Conservation (phyloP, 768 basidiomycete genomes). For the Mycena leptocephala region DNA sequence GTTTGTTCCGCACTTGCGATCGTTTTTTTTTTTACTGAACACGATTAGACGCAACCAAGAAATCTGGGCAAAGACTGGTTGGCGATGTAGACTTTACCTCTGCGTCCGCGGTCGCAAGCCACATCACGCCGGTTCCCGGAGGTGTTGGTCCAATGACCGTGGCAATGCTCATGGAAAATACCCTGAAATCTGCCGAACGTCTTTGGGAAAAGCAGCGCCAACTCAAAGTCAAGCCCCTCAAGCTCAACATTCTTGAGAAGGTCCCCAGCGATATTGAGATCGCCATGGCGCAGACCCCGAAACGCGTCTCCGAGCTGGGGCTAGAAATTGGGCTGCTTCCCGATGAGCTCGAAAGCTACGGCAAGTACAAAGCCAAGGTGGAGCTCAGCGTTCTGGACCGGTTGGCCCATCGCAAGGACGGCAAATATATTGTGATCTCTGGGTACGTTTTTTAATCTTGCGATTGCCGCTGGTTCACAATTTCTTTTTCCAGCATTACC, state of each 20-base stretch:
- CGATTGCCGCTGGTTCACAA: not conserved
- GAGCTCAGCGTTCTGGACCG: conserved; percentile 92
- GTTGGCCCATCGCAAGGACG: conserved; percentile 87
- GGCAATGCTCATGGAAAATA: conserved; percentile 97
- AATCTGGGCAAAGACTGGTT: conserved; percentile 95
- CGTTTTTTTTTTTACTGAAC: not conserved
- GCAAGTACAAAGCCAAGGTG: conserved; percentile 97
- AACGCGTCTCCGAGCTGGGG: conserved; percentile 88
- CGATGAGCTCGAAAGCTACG: conserved; percentile 94
- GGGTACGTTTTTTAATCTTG: conserved; percentile 74
- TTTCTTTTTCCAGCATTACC: conserved; percentile 76
- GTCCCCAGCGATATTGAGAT: conserved; percentile 99
- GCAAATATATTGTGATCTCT: conserved; percentile 97
- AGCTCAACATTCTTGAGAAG: conserved; percentile 84
- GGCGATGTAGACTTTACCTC: conserved; percentile 94
- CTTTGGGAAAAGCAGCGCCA: conserved; percentile 80
- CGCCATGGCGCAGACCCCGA: conserved; percentile 94
- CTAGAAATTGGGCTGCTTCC: conserved; percentile 89
- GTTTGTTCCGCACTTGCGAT: conserved; percentile 53
- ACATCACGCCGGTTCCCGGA: conserved; percentile 98
- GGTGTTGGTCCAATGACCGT: conserved; percentile 99
- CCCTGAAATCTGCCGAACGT: conserved; percentile 86
- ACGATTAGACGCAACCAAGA: conserved; percentile 85
- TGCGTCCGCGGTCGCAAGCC: conserved; percentile 84
- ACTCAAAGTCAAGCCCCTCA: conserved; percentile 84